A percentile compares a stretch with the other conserved stretches of the same genome.
These are phyloP conservation scores for Geranium incanum DNA, from an alignment of 441 rosid genomes.

Conservation along the genomic window DNA sequence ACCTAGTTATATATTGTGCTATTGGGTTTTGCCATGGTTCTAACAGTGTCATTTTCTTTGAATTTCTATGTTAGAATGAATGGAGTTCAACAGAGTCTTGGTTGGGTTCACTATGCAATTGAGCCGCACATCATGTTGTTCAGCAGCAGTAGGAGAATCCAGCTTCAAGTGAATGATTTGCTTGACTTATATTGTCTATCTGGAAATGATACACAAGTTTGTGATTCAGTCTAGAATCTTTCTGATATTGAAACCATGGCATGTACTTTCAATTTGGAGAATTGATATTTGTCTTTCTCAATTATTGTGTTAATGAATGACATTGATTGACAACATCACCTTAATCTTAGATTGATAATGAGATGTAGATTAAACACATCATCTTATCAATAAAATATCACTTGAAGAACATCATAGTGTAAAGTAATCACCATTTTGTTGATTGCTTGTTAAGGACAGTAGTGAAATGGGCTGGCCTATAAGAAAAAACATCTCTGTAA, in stretches of 20 bases:
- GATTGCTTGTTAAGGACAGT: no score
- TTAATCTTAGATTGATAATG: no score
- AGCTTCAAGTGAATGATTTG: conserved; percentile 32
- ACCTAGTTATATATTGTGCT: no score
- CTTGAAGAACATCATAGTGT: no score
- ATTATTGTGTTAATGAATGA: no score
- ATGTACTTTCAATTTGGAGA: conserved; percentile 8
- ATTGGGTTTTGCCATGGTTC: no score
- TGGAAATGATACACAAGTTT: conserved; percentile 18
- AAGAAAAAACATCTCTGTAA: no score
- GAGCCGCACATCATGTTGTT: conserved; percentile 99
- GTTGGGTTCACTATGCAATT: conserved; percentile 95
- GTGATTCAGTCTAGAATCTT: conserved; percentile 5
- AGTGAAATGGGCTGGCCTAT: no score
- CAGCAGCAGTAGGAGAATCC: conserved; percentile 87
- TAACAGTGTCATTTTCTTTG: neutral
- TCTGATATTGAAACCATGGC: neutral
- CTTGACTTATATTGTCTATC: conserved; percentile 17
- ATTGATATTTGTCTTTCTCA: neutral
- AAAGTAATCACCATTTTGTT: no score
- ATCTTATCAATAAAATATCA: no score
- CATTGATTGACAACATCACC: no score
- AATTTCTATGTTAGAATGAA: conserved; percentile 42
- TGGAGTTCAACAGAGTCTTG: conserved; percentile 97
- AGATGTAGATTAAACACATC: no score